Percentiles rank a stretch among this genome's conserved stretches.
phyloP scores from a whole-genome alignment of 2,329 filamentous ascomycete genomes.

The Ophiostoma montium region DNA sequence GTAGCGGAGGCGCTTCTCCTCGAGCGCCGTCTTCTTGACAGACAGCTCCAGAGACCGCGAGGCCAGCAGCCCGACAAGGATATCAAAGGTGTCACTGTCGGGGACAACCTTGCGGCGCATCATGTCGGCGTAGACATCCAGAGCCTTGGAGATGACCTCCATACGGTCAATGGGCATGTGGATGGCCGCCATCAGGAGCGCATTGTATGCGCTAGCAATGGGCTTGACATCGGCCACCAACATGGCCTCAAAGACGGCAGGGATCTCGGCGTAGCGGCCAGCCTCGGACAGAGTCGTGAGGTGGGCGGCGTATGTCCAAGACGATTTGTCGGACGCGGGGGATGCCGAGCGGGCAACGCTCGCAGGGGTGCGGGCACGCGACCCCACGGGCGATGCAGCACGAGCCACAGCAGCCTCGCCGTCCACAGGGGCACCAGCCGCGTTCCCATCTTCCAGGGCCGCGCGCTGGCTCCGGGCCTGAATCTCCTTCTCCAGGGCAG shows the following conservation, averaged over 20 bases:
- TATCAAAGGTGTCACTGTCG: slow-evolving; percentile 75
- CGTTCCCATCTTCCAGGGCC: slow-evolving; percentile 29
- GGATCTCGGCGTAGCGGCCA: slow-evolving; percentile 73
- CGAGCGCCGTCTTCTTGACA: slow-evolving; percentile 55
- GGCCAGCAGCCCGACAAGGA: slow-evolving; percentile 70
- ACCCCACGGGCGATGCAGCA: slow-evolving; percentile 26
- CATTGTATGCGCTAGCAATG: slow-evolving; percentile 79
- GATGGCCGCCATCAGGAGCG: slow-evolving; percentile 72
- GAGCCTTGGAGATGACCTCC: slow-evolving; percentile 75
- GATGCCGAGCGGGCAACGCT: slow-evolving; percentile 42
- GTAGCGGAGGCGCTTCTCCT: slow-evolving; percentile 71
- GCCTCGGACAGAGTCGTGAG: slow-evolving; percentile 59
- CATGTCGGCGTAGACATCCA: slow-evolving; percentile 97
- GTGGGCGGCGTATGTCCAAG: slow-evolving; percentile 60
- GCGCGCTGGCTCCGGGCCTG: slow-evolving; percentile 36
- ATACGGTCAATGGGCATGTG: slow-evolving; percentile 65
- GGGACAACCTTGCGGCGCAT: slow-evolving; percentile 69
- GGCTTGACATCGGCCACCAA: slow-evolving; percentile 70
- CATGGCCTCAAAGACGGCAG: slow-evolving; percentile 81
- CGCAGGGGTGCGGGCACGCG: slow-evolving; percentile 28
- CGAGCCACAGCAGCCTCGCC: slow-evolving; percentile 23
- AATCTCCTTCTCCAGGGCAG: slow-evolving; percentile 68
- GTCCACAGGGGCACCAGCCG: slow-evolving; percentile 25
- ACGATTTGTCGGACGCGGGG: slow-evolving; percentile 48
- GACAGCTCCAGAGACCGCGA: slow-evolving; percentile 67